Evolutionary conservation across 228 moss, liverwort and hornwort genomes (phyloP).

Genomic region (Sphagnum magellanicum): DNA sequence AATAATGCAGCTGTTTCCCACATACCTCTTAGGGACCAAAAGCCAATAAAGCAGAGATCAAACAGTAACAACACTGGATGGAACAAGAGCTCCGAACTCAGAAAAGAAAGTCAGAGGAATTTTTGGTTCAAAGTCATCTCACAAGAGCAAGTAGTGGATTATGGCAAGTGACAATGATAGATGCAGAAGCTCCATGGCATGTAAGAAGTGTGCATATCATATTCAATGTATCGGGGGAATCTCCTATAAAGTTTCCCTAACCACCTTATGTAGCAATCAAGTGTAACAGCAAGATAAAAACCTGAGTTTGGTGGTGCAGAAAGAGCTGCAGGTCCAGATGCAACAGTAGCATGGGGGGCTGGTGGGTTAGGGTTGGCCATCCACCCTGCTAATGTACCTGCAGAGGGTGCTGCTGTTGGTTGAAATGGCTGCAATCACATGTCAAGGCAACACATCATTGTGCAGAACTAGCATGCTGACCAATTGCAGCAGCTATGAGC

Average conservation of each 20-base stretch:
- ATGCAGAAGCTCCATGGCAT: too few species aligned
- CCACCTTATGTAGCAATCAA: too few species aligned
- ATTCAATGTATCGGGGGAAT: too few species aligned
- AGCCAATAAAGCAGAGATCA: not conserved
- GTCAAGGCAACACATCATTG: too few species aligned
- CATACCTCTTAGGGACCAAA: not conserved
- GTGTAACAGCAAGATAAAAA: slow-evolving; percentile 4
- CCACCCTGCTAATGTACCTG: slow-evolving; percentile 83
- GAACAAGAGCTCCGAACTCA: not conserved
- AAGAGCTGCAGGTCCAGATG: slow-evolving; percentile 76
- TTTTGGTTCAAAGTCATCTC: too few species aligned
- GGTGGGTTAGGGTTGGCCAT: slow-evolving; percentile 92
- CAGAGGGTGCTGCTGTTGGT: slow-evolving; percentile 71
- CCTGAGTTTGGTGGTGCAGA: slow-evolving; percentile 84
- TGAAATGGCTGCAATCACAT: slow-evolving; percentile 75
- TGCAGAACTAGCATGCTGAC: too few species aligned
- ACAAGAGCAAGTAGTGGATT: too few species aligned
- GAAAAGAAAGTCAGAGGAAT: not conserved
- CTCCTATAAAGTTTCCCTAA: too few species aligned
- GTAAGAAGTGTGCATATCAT: too few species aligned
- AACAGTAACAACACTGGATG: not conserved
- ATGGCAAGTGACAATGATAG: too few species aligned
- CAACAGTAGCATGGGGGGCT: slow-evolving; percentile 74
- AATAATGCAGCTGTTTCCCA: slow-evolving; percentile 43
- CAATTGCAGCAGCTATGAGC: too few species aligned